Conservation (phyloP, 176 grass and related monocot genomes). For the Musa beccarii region DNA sequence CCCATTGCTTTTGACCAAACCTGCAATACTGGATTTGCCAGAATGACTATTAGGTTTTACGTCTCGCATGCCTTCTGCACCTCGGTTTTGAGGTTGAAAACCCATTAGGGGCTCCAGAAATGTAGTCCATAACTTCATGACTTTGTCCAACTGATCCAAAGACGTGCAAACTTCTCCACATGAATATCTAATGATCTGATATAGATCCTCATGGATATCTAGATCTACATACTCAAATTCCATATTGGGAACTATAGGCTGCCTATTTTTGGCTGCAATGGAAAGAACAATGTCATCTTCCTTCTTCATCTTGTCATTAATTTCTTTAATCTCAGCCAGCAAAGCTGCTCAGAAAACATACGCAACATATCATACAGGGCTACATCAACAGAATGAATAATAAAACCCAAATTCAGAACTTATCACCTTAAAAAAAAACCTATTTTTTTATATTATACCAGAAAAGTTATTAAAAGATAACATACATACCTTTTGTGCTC, state of each 20-base stretch:
- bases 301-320: conserved; percentile 94
- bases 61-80: conserved; percentile 35
- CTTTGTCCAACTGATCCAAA: conserved; percentile 86
- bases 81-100: conserved; percentile 40
- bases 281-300: conserved; percentile 89
- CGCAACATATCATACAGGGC: background rate
- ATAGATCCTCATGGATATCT: conserved; percentile 77
- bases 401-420: background rate
- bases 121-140: conserved; percentile 77
- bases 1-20: conserved; percentile 44
- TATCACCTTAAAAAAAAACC: background rate
- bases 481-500: conserved; percentile 64
- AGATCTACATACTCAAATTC: conserved; percentile 66
- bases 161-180: conserved; percentile 84
- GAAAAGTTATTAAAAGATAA: background rate
- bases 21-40: conserved; percentile 42
- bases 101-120: conserved; percentile 83
- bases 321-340: conserved; percentile 97
- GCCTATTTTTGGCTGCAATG: conserved; percentile 77
- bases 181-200: conserved; percentile 92
- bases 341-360: conserved; percentile 53
- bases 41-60: conserved; percentile 47
- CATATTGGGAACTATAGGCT: conserved; percentile 84
- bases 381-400: background rate
- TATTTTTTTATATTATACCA: background rate